Evolutionary conservation across 2,329 filamentous ascomycete species (phyloP).

Genomic region (Xylaria sp.): DNA sequence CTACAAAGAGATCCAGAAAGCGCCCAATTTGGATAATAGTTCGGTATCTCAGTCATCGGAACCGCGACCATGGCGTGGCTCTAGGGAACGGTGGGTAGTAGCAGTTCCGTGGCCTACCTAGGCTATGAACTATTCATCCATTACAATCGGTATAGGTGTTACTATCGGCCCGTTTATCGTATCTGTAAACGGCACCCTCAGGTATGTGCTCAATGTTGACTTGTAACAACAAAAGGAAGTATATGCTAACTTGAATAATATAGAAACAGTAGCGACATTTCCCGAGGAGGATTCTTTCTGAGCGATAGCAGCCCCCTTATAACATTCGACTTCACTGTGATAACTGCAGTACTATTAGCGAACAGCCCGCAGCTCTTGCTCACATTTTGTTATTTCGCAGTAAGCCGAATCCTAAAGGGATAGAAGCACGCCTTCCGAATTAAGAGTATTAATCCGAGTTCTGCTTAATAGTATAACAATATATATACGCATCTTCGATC

Average conservation of each 20-base stretch:
- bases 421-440: neutral
- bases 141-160: neutral
- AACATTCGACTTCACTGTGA: neutral
- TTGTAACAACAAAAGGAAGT: too few species aligned
- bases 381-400: neutral
- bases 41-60: too few species aligned
- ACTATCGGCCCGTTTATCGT: neutral
- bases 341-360: neutral
- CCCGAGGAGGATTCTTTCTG: neutral
- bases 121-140: neutral
- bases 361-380: neutral
- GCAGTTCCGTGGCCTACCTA: neutral
- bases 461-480: neutral
- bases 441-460: neutral
- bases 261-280: neutral
- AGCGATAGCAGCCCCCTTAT: neutral
- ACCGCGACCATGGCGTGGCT: neutral
- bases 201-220: neutral
- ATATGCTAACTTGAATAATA: neutral
- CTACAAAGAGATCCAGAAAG: constrained; percentile 9
- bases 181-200: neutral
- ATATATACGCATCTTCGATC: neutral
- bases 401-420: neutral
- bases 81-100: neutral
- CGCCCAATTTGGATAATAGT: too few species aligned